Percentiles rank a stretch among this genome's conserved stretches.
Evolutionary conservation across 345 rosid genomes (phyloP).

Genomic region (Lenwebbia sp.): DNA sequence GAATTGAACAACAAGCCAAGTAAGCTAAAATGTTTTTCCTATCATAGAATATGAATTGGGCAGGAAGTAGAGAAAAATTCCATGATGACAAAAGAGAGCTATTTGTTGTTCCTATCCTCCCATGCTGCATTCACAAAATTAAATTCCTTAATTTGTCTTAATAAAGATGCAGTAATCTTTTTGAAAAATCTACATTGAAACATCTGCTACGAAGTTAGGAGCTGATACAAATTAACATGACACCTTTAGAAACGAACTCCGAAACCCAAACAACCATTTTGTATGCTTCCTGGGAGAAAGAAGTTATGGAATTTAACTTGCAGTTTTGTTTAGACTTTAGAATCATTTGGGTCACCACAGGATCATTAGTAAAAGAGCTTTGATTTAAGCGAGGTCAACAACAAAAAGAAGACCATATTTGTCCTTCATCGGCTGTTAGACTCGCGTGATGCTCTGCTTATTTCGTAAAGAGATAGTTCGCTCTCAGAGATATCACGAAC

Average conservation of each 20-base stretch:
- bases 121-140: not conserved
- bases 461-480: not conserved
- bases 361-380: not conserved
- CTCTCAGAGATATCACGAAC: not conserved
- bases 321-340: not conserved
- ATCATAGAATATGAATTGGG: not conserved
- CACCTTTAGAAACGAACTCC: not conserved
- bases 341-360: not conserved
- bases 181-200: not conserved
- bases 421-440: not conserved
- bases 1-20: not conserved
- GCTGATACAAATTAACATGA: not conserved
- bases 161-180: not conserved
- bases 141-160: not conserved
- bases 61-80: not conserved
- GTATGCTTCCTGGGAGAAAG: not conserved
- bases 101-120: not conserved
- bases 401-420: not conserved
- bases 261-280: not conserved
- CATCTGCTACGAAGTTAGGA: not conserved
- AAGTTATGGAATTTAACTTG: not conserved
- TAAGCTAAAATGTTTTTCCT: not conserved
- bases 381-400: not conserved
- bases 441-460: not conserved
- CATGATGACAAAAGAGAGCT: not conserved